Evolutionary conservation across 768 basidiomycete species (phyloP).

Genomic region (Dioszegia aurantiaca): DNA sequence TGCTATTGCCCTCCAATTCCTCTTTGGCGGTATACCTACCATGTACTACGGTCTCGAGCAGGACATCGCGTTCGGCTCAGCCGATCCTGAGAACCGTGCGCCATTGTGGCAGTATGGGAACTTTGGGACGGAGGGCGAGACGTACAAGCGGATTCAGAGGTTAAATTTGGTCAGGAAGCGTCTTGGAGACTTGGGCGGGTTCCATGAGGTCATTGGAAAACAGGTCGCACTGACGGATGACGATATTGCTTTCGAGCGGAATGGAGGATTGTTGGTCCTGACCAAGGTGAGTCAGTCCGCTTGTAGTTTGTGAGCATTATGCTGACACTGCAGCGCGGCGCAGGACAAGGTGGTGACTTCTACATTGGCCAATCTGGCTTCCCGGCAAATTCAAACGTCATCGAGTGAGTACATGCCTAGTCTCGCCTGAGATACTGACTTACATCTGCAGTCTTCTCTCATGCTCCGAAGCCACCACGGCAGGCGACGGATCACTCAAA

Average conservation of each 20-base stretch:
- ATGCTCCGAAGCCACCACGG: conserved; percentile 21
- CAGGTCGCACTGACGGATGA: conserved; percentile 12
- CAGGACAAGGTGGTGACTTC: conserved; percentile 25
- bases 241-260: conserved; percentile 32
- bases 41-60: conserved; percentile 45
- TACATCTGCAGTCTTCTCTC: conserved; percentile 25
- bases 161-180: conserved; percentile 36
- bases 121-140: conserved; percentile 24
- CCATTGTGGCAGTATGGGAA: conserved; percentile 36
- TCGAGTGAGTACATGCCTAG: conserved; percentile 28
- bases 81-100: conserved; percentile 36
- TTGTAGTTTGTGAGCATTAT: not conserved
- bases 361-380: conserved; percentile 21
- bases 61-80: conserved; percentile 28
- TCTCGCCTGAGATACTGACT: not conserved
- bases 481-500: conserved; percentile 17
- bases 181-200: conserved; percentile 16
- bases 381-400: conserved; percentile 17
- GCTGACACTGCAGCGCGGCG: conserved; percentile 29
- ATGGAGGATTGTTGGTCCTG: conserved; percentile 30
- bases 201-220: conserved; percentile 19
- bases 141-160: conserved; percentile 26
- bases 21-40: conserved; percentile 38
- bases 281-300: conserved; percentile 34
- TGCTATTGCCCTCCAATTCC: conserved; percentile 31